Evolutionary conservation across 2,329 filamentous ascomycete species (phyloP).

Genomic region (Dactylellina haptotyla): DNA sequence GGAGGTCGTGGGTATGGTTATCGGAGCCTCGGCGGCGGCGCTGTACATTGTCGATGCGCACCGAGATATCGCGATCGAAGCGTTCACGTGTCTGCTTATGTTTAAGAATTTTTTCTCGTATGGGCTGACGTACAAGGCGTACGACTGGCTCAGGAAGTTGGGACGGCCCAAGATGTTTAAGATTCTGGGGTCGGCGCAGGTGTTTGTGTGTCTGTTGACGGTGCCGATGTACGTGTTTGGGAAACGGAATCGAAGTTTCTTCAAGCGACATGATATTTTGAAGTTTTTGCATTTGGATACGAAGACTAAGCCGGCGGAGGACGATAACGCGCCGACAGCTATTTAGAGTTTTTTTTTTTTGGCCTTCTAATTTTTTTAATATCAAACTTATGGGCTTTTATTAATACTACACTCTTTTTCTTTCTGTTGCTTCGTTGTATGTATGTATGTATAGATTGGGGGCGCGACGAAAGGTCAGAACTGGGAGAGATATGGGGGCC

Average conservation of each 20-base stretch:
- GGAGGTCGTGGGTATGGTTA: slow-evolving; percentile 88
- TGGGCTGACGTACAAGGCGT: slow-evolving; percentile 82
- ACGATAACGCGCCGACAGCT: neutral
- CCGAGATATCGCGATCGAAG: slow-evolving; percentile 86
- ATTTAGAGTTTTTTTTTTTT: slow-evolving; percentile 15
- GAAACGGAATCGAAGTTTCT: slow-evolving; percentile 79
- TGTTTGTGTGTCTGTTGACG: slow-evolving; percentile 77
- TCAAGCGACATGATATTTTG: slow-evolving; percentile 78
- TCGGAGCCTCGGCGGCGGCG: slow-evolving; percentile 84
- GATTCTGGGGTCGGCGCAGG: slow-evolving; percentile 78
- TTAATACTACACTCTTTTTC: no score
- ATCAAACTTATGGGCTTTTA: no score
- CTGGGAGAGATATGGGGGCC: neutral
- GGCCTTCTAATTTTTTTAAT: neutral
- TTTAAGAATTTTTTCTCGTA: slow-evolving; percentile 97
- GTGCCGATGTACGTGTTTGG: slow-evolving; percentile 73
- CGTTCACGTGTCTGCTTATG: slow-evolving; percentile 86
- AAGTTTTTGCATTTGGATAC: slow-evolving; percentile 62
- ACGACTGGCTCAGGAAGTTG: slow-evolving; percentile 76
- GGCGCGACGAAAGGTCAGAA: no score
- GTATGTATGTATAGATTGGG: neutral
- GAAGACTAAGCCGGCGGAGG: slow-evolving; percentile 24
- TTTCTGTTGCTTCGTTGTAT: neutral
- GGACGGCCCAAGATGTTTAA: slow-evolving; percentile 76
- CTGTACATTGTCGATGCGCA: slow-evolving; percentile 94